Percentiles rank a stretch among this genome's conserved stretches.
These are phyloP conservation scores for Aspergillus pseudonomiae DNA, from an alignment of 2,329 filamentous ascomycete species.

Conservation along the genomic window DNA sequence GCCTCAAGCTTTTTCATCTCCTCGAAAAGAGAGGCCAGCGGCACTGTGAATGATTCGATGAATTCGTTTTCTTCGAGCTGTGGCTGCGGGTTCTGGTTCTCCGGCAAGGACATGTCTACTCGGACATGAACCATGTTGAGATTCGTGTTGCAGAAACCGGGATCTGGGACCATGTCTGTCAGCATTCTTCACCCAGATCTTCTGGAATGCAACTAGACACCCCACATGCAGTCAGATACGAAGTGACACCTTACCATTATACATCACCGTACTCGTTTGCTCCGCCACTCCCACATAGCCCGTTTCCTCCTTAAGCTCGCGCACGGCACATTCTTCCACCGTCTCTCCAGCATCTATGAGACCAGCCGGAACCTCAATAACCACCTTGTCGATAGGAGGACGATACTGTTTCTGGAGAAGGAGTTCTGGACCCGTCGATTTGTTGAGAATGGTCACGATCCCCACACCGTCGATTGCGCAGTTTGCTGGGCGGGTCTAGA, in stretches of 20 bases:
- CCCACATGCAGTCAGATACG: neutral
- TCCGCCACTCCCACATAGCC: slow-evolving; percentile 59
- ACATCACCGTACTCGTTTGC: slow-evolving; percentile 48
- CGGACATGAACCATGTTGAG: slow-evolving; percentile 67
- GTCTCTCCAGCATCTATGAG: slow-evolving; percentile 62
- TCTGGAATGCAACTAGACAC: neutral
- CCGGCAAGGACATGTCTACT: slow-evolving; percentile 69
- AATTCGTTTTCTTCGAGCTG: slow-evolving; percentile 79
- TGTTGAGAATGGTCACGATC: slow-evolving; percentile 61
- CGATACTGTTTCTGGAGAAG: slow-evolving; percentile 64
- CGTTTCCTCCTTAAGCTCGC: slow-evolving; percentile 65
- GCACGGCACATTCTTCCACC: slow-evolving; percentile 57
- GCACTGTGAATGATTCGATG: slow-evolving; percentile 76
- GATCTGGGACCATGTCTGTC: slow-evolving; percentile 37
- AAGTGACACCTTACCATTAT: slow-evolving; percentile 41
- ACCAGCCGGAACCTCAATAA: slow-evolving; percentile 64
- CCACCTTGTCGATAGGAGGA: slow-evolving; percentile 60
- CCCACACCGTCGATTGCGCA: slow-evolving; percentile 60
- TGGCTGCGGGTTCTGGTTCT: slow-evolving; percentile 70
- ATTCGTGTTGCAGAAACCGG: slow-evolving; percentile 54
- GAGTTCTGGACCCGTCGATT: slow-evolving; percentile 53
- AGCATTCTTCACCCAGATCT: neutral
- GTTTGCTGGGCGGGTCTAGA: slow-evolving; percentile 52
- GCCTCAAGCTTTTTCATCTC: slow-evolving; percentile 68
- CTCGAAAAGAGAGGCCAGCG: slow-evolving; percentile 64